Base-by-base conservation (phyloP, 1,284 basidiomycete species). In the Ganoderma lucidum region DNA sequence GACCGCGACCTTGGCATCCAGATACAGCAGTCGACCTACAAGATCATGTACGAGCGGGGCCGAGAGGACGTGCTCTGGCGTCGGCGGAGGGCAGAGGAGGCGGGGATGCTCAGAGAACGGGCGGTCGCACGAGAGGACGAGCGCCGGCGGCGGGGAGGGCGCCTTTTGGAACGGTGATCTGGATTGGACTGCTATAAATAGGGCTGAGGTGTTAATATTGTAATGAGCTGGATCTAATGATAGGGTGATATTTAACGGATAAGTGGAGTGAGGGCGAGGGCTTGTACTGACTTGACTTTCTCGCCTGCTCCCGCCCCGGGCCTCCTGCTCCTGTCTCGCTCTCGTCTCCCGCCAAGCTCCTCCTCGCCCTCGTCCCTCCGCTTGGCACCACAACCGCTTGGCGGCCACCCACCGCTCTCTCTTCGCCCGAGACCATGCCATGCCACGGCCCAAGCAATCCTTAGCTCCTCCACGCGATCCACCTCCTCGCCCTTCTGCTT, bases 11-110 rank as follows among this genome's bases (percentile, higher is more conserved):
- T 93, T 80, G 85, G 84, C 67, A 86, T 95, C 71, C 88, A 90
- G 71, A 86, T 96, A 61, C 85, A 86, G 64, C 74, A 87, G 67
- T 86, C 89, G 62, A 87, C 85, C 71, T 95, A 95, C 85, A 90
- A 90, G 79, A 80, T 96, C 70, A 84, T 93, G 81, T 95, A 93
- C 78, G 92, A 91, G 74, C 84, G 83, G 9, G 91, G 87, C 55
- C 80, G 81, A 17, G 91, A 91, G 77, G 90, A 92, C 56, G 74
- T 80, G 53, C 62, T 88, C 32, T 81, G 81, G 78, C 84, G 86
- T 45, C 51, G 74, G 64, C 78, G 82, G 70, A 71, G 78, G 30
- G 65, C 48, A 32, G 85, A 82, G 59, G 84, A 84, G 56, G 78
- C 80, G 71, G 80, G 74, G 75, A 79, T 75, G 70, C 75, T 90